Conservation (phyloP, 1,139 yeast species). For the Lodderomyces pseudojiufengensis region DNA sequence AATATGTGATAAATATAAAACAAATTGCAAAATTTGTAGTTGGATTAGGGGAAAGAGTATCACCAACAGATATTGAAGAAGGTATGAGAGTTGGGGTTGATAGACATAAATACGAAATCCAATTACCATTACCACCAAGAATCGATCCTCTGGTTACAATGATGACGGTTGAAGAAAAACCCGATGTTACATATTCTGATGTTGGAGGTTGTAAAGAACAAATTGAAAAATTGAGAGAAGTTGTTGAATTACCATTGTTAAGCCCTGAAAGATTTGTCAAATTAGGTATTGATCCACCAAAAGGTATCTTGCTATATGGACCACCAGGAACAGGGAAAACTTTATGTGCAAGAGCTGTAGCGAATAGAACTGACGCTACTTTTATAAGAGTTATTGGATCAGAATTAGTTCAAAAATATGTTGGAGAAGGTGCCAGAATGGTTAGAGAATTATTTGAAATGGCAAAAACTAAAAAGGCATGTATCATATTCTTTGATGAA, state of each 20-base stretch:
- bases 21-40: constrained; percentile 98
- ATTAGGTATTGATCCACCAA: constrained; percentile 97
- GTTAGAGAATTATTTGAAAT: constrained; percentile 95
- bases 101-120: constrained; percentile 93
- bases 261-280: constrained; percentile 96
- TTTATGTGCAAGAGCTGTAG: constrained; percentile 96
- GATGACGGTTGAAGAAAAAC: constrained; percentile 99
- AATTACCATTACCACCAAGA: constrained; percentile 94
- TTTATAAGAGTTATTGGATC: constrained; percentile 97
- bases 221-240: constrained; percentile 94
- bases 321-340: constrained; percentile 99
- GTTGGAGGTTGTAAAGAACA: constrained; percentile 99
- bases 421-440: constrained; percentile 99
- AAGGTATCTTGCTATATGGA: constrained; percentile 91
- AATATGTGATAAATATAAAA: constrained; percentile 93
- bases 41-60: constrained; percentile 91
- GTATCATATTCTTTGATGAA: constrained; percentile 94
- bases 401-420: constrained; percentile 95
- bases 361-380: constrained; percentile 97
- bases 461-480: constrained; percentile 98
- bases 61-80: constrained; percentile 98
- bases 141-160: constrained; percentile 98
- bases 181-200: constrained; percentile 85
- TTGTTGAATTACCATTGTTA: constrained; percentile 89
- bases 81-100: constrained; percentile 99